Conservation (phyloP, 2,329 filamentous ascomycete genomes). For the Penicillium crustosum region DNA sequence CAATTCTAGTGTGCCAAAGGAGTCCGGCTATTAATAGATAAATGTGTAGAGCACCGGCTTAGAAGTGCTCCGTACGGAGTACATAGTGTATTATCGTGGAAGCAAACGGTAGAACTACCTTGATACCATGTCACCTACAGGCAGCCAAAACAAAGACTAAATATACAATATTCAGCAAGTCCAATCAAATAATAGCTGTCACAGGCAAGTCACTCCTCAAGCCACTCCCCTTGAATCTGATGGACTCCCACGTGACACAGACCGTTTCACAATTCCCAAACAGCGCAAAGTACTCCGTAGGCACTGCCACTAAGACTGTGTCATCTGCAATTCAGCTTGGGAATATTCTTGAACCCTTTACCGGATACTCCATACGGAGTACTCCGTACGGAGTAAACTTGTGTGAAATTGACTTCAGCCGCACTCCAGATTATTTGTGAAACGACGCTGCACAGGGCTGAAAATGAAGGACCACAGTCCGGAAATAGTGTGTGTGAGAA, state of each 20-base stretch:
- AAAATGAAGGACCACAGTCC: not conserved
- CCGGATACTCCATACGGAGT: not conserved
- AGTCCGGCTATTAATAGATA: not conserved
- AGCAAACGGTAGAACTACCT: not conserved
- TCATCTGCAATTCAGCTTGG: not conserved
- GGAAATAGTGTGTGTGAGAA: not conserved
- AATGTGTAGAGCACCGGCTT: not conserved
- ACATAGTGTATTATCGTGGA: not conserved
- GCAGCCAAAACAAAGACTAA: not conserved
- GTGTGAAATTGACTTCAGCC: not conserved
- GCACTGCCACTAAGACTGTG: not conserved
- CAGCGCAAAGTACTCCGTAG: conserved; percentile 1
- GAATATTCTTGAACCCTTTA: not conserved
- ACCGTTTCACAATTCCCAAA: conserved; percentile 17
- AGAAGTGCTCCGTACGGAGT: not conserved
- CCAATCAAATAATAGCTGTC: not conserved
- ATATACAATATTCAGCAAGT: not conserved
- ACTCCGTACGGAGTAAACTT: not conserved
- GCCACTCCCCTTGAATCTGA: not conserved
- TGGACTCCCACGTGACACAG: conserved; percentile 15
- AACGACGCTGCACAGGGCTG: not conserved
- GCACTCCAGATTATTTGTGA: not conserved
- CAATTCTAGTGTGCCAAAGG: not conserved
- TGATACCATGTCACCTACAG: no score
- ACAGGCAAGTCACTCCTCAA: not conserved